Conservation (phyloP, 257 asterid species). For the Solanum clarkiae region DNA sequence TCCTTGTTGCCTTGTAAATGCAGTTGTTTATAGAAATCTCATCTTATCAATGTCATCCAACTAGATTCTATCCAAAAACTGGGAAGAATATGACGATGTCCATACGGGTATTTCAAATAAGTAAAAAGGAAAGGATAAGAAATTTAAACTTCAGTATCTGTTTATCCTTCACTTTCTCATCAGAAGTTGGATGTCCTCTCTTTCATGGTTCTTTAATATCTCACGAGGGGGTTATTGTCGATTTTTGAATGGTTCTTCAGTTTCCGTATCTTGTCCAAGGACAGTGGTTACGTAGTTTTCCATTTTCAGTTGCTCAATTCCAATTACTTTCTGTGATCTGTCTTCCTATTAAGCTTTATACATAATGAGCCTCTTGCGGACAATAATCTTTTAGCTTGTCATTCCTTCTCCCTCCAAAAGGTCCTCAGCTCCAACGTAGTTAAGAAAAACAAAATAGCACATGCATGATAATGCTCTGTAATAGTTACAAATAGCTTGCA, state of each 20-base stretch:
- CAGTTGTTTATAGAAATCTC: not conserved
- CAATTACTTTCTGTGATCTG: not conserved
- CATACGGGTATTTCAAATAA: not conserved
- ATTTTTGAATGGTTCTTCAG: not conserved
- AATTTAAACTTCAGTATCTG: not conserved
- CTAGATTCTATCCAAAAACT: not conserved
- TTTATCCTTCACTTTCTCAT: not conserved
- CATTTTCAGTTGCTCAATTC: not conserved
- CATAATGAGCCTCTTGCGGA: not conserved
- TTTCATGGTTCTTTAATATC: not conserved
- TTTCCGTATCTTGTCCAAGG: not conserved
- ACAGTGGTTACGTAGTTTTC: not conserved
- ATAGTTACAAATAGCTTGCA: not conserved
- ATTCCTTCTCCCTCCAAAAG: not conserved
- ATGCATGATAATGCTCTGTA: not conserved
- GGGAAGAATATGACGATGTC: not conserved
- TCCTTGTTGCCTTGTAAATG: not conserved
- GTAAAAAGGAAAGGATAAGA: not conserved
- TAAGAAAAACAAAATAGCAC: not conserved
- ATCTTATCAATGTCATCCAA: not conserved
- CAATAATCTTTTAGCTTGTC: not conserved
- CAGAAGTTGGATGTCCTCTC: not conserved
- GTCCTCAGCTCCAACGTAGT: not conserved
- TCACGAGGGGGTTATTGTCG: not conserved
- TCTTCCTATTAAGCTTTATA: not conserved